Conservation (phyloP, 176 grass and related monocot genomes). For the Musa itinerans region DNA sequence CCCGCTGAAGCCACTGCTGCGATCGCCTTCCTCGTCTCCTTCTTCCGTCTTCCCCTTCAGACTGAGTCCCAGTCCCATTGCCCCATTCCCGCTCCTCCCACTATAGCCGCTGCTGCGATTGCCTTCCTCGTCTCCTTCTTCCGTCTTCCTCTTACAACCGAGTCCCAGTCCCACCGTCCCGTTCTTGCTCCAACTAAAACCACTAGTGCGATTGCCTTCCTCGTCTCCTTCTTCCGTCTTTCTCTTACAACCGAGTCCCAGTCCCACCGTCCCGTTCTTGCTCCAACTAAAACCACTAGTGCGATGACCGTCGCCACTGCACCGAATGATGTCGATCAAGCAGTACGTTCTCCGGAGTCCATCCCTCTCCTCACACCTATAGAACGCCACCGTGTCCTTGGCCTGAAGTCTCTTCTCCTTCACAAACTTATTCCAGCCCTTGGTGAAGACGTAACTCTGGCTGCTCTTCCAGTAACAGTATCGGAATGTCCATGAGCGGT, state of each 20-base stretch:
- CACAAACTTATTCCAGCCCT: slow-evolving; percentile 23
- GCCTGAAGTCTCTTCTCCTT: slow-evolving; percentile 5
- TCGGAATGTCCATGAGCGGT: neutral
- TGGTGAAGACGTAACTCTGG: slow-evolving; percentile 23
- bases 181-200: neutral
- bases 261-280: neutral
- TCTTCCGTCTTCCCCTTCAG: neutral
- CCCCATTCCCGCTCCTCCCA: neutral
- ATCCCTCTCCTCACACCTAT: neutral
- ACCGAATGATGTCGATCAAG: neutral
- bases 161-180: neutral
- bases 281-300: neutral
- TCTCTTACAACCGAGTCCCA: neutral
- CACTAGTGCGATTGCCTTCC: neutral
- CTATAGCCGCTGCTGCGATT: too few species aligned
- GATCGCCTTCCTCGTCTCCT: neutral
- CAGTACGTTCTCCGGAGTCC: neutral
- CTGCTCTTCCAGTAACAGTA: slow-evolving; percentile 28
- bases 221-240: neutral
- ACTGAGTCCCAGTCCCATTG: neutral
- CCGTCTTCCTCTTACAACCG: neutral
- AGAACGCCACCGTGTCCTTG: slow-evolving; percentile 2
- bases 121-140: neutral
- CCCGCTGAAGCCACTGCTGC: neutral
- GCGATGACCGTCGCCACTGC: too few species aligned